Base-by-base conservation (phyloP, 106 monocot species). In the Triglochin maritima region DNA sequence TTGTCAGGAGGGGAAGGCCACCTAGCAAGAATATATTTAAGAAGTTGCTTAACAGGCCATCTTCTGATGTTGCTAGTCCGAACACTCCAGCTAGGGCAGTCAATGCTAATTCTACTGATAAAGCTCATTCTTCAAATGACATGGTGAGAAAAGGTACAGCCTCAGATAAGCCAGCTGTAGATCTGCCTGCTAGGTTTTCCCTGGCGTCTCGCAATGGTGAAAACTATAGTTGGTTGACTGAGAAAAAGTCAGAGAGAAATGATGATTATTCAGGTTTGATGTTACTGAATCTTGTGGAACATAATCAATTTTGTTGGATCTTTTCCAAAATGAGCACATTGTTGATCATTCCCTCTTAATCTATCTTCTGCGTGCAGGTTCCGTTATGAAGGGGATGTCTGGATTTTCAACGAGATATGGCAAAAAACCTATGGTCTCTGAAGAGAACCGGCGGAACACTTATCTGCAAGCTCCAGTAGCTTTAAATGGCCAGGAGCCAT, bases 391-490 rank as follows among this genome's bases (percentile, higher is more conserved):
- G 70, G 87, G 6, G 59, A 9, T 17, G 59, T 60, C 59, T 60
- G 14, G 79, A 44, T 64, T 56, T 63, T 49, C 71, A 43, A 63
- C 44, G 9, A 86, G 67, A 68, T 69, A 66, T 66, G 79, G 83
- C 10, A 90, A 88, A 69, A 90, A 85, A 70, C 59, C 62, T 59
- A 17, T 58, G 47, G 46, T 59, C 47, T 65, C 74, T 56, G 94
- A 94, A 71, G 95, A 90, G 47, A 90, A 79, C 53, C 83, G 85
- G 46, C 76, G 95, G 9, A 85, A 85, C 57, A 85, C 87, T 15
- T 96, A 96, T 52, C 83, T 70, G 60, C 83, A 82, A 56, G 57
- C 82, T 6, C 78, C 70, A 16, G 46, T 15, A 45, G 65, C 68
- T 0, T 63, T 66, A 7, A 53, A 17, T 57, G 16, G 67, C 58